A percentile compares a stretch with the other conserved stretches of the same genome.
phyloP scores from a whole-genome alignment of 106 monocot genomes.

The Dioscorea alata region DNA sequence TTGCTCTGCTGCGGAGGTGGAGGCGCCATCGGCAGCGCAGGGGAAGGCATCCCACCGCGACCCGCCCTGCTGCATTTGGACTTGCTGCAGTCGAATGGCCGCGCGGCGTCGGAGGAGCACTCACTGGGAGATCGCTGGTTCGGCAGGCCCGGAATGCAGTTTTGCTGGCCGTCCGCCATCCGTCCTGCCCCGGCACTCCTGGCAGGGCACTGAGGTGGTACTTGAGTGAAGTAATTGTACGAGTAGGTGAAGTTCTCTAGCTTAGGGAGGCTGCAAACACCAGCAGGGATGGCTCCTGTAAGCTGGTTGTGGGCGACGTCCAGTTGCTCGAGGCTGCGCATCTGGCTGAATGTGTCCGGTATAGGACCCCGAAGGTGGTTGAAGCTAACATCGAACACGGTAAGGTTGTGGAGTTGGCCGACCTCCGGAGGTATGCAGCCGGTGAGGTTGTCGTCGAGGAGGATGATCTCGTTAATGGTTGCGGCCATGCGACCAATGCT shows the following conservation, averaged over 20 bases:
- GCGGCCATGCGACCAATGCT: conserved; percentile 52
- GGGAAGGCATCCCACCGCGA: not conserved
- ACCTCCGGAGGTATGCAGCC: conserved; percentile 55
- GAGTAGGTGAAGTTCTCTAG: conserved; percentile 60
- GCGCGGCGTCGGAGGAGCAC: conserved; percentile 22
- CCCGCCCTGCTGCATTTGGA: conserved; percentile 23
- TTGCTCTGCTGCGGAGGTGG: not conserved
- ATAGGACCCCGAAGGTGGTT: conserved; percentile 38
- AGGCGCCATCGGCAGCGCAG: not conserved
- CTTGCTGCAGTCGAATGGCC: conserved; percentile 39
- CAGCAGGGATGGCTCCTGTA: conserved; percentile 27
- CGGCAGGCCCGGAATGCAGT: conserved; percentile 47
- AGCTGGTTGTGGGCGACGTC: conserved; percentile 51
- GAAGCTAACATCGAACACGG: conserved; percentile 60
- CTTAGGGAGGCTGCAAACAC: conserved; percentile 31
- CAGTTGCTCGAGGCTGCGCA: conserved; percentile 46
- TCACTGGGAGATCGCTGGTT: conserved; percentile 14
- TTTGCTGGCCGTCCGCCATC: conserved; percentile 24
- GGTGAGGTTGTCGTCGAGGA: conserved; percentile 44
- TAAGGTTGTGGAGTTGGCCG: conserved; percentile 31
- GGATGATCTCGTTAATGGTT: conserved; percentile 55
- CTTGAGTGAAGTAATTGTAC: conserved; percentile 51
- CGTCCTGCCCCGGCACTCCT: not conserved
- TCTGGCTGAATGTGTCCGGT: conserved; percentile 17
- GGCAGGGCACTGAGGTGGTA: conserved; percentile 19